phyloP scores from a whole-genome alignment of 495 filamentous ascomycete genomes.

The Platismatia glauca region DNA sequence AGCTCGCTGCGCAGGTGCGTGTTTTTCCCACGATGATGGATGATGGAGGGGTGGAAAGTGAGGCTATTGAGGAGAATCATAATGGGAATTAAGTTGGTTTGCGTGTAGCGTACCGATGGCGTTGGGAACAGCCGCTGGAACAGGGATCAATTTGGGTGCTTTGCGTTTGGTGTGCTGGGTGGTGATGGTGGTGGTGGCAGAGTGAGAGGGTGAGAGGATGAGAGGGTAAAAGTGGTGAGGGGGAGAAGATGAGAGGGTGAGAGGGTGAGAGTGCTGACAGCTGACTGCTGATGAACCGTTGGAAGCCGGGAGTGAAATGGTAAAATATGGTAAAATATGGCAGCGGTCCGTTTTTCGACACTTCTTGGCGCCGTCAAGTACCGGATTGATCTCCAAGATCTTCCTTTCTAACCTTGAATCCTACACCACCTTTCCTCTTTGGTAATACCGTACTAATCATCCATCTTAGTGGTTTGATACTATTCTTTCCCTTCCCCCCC shows the following conservation, averaged over 20 bases:
- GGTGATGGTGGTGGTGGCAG: background rate
- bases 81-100: no score
- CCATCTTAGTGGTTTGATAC: background rate
- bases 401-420: conserved; percentile 8
- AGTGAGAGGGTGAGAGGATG: background rate
- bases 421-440: background rate
- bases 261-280: background rate
- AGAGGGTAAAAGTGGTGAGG: no score
- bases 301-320: no score
- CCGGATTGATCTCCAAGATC: conserved; percentile 16
- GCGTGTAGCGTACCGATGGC: background rate
- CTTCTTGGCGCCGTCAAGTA: conserved; percentile 8
- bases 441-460: background rate
- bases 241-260: no score
- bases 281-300: conserved; percentile 10
- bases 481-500: background rate
- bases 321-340: conserved; percentile 6
- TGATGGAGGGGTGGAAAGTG: background rate
- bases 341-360: conserved; percentile 16
- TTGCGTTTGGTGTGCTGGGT: no score
- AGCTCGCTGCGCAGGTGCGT: background rate
- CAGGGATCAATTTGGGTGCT: background rate
- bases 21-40: background rate
- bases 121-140: background rate
- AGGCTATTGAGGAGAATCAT: background rate